These are phyloP conservation scores for Mycena rebaudengoi DNA, from an alignment of 768 basidiomycete species.

Conservation along the genomic window DNA sequence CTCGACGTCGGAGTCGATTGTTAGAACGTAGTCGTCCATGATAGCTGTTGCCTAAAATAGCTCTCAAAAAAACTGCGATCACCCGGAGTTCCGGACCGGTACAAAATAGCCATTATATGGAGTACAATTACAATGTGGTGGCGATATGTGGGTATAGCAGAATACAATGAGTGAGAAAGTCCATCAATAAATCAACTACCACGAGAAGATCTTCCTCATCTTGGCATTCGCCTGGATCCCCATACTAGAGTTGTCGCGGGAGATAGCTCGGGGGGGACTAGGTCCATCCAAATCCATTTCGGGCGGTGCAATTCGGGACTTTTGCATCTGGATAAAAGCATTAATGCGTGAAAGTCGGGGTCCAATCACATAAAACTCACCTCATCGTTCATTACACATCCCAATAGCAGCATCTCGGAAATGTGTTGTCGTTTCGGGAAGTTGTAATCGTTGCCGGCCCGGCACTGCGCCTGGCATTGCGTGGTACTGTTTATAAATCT, in stretches of 20 bases:
- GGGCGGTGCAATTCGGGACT: conserved; percentile 65
- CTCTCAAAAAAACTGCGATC: background rate
- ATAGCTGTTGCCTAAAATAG: background rate
- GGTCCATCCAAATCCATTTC: conserved; percentile 54
- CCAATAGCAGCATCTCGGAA: conserved; percentile 60
- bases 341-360: conserved; percentile 4
- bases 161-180: background rate
- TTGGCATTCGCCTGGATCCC: conserved; percentile 44
- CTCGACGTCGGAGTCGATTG: conserved; percentile 84
- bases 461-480: conserved; percentile 82
- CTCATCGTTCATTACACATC: conserved; percentile 74
- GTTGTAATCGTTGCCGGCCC: conserved; percentile 63
- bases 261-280: conserved; percentile 25
- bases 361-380: conserved; percentile 46
- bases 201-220: conserved; percentile 61
- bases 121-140: conserved; percentile 17
- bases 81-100: background rate
- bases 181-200: conserved; percentile 33
- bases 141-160: background rate
- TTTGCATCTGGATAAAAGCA: conserved; percentile 62
- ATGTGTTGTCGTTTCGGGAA: conserved; percentile 67
- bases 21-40: conserved; percentile 80
- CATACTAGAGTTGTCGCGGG: conserved; percentile 23
- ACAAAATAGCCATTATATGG: background rate
- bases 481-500: conserved; percentile 81